phyloP scores from a whole-genome alignment of 306 rosid genomes.

The Trifolium subterraneum region DNA sequence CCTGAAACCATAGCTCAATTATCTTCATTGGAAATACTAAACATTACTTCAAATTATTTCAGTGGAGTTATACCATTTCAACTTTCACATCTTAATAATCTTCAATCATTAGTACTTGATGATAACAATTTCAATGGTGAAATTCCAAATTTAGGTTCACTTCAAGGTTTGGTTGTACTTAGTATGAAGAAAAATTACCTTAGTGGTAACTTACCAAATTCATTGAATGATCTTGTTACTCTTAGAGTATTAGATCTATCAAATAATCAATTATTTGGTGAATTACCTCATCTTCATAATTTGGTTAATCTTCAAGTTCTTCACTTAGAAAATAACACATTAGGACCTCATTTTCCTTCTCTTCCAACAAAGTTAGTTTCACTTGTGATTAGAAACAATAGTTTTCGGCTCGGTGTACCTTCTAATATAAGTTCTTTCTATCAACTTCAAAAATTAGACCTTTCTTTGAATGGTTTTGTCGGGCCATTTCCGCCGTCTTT shows the following conservation, averaged over 20 bases:
- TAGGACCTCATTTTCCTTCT: constrained; percentile 83
- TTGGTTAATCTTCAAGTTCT: constrained; percentile 80
- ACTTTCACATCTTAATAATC: constrained; percentile 60
- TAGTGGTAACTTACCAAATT: constrained; percentile 68
- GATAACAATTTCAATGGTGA: constrained; percentile 63
- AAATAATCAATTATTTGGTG: constrained; percentile 67
- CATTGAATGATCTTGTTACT: constrained; percentile 53
- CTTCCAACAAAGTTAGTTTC: constrained; percentile 65
- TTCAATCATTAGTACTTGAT: constrained; percentile 81
- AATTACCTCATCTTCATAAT: constrained; percentile 65
- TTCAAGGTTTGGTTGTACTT: constrained; percentile 70
- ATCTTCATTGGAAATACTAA: constrained; percentile 78
- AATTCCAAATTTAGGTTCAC: constrained; percentile 61
- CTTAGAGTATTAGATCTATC: constrained; percentile 77
- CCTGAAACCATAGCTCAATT: constrained; percentile 57
- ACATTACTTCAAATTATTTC: constrained; percentile 73
- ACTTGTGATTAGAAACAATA: constrained; percentile 75
- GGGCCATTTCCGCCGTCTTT: constrained; percentile 74
- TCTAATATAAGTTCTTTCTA: constrained; percentile 55
- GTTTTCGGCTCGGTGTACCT: constrained; percentile 64
- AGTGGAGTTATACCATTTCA: constrained; percentile 64
- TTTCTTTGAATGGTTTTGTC: constrained; percentile 76
- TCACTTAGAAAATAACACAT: constrained; percentile 64
- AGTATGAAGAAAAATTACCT: constrained; percentile 69
- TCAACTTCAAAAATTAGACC: constrained; percentile 79